These are phyloP conservation scores for Coelastrella sp. DNA, from an alignment of 139 green algal species.

Conservation along the genomic window DNA sequence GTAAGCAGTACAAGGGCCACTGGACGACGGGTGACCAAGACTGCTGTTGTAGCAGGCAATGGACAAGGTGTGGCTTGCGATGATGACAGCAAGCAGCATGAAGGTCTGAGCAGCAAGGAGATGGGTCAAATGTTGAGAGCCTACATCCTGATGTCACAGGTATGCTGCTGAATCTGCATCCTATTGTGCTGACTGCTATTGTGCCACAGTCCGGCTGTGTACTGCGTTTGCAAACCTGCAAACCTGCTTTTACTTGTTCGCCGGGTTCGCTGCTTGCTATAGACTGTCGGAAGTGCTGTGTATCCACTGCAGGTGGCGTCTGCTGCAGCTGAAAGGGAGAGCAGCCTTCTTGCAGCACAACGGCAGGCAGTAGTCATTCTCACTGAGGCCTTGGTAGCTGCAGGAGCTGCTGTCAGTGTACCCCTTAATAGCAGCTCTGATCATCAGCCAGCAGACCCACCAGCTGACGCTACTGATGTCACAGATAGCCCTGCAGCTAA, in stretches of 20 bases:
- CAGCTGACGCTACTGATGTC: not conserved
- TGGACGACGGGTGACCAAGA: not conserved
- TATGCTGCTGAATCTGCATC: not conserved
- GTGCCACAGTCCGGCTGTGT: no score
- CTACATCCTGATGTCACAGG: constrained; percentile 53
- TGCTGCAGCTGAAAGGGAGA: not conserved
- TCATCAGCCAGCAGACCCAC: not conserved
- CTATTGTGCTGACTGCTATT: not conserved
- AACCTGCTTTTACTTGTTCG: no score
- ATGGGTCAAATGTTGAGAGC: constrained; percentile 60
- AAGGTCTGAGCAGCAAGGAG: constrained; percentile 30
- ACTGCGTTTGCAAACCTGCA: no score
- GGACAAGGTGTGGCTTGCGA: not conserved
- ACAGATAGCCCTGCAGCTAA: no score
- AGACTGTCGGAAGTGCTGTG: no score
- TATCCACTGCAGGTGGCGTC: constrained; percentile 30
- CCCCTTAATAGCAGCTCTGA: not conserved
- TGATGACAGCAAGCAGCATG: not conserved
- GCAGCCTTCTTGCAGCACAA: not conserved
- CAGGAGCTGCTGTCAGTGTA: not conserved
- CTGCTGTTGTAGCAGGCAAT: not conserved
- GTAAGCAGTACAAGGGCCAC: not conserved
- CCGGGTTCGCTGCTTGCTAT: no score
- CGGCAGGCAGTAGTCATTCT: not conserved
- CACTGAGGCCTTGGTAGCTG: not conserved